phyloP scores from a whole-genome alignment of 2,329 filamentous ascomycete species.

The Phyllosticta citriasiana region DNA sequence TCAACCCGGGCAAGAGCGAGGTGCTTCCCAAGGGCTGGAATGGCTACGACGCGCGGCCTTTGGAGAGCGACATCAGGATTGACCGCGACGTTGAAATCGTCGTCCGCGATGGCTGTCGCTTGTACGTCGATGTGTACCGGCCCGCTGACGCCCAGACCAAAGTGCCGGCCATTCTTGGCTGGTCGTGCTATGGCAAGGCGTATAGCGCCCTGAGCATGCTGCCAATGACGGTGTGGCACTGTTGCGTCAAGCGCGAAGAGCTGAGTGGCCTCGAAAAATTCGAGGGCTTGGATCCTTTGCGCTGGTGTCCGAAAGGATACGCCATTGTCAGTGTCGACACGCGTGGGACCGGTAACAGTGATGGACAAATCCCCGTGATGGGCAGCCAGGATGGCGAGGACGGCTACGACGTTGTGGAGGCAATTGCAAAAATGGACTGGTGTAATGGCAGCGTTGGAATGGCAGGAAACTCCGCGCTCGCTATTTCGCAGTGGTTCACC shows the following conservation, averaged over 20 bases:
- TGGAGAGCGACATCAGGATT: conserved; percentile 31
- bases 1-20: conserved; percentile 27
- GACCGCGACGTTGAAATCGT: conserved; percentile 37
- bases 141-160: conserved; percentile 24
- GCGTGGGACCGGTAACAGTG: conserved; percentile 22
- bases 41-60: conserved; percentile 25
- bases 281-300: conserved; percentile 33
- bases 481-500: conserved; percentile 35
- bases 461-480: conserved; percentile 36
- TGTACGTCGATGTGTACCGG: conserved; percentile 38
- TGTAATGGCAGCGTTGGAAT: conserved; percentile 36
- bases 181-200: conserved; percentile 39
- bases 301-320: conserved; percentile 25
- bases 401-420: conserved; percentile 37
- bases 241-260: conserved; percentile 23
- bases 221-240: conserved; percentile 30
- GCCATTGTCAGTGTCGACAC: conserved; percentile 26
- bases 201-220: conserved; percentile 31
- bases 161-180: conserved; percentile 36
- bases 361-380: conserved; percentile 30
- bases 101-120: conserved; percentile 32
- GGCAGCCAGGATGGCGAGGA: conserved; percentile 37
- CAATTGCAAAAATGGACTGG: conserved; percentile 33
- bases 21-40: conserved; percentile 30
- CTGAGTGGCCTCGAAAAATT: conserved; percentile 31